These are phyloP conservation scores for Colletotrichum tropicale DNA, from an alignment of 2,329 filamentous ascomycete species.

Conservation along the genomic window DNA sequence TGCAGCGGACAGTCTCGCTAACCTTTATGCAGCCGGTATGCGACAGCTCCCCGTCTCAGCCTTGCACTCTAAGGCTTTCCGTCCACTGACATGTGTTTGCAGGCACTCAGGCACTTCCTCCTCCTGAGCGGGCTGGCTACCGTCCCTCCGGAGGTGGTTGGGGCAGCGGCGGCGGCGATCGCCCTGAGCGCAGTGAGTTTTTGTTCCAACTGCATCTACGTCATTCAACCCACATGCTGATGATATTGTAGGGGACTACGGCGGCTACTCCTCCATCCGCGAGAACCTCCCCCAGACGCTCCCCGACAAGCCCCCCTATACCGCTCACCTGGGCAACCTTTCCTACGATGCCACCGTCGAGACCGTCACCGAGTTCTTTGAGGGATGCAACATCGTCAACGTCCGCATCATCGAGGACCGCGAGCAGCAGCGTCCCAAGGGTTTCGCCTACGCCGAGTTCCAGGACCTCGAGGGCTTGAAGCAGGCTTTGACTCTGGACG, in stretches of 20 bases:
- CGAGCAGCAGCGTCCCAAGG: constrained; percentile 91
- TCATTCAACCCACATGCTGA: background rate
- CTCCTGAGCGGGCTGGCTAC: constrained; percentile 47
- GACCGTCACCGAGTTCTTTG: constrained; percentile 86
- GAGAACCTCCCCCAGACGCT: constrained; percentile 60
- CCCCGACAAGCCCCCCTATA: constrained; percentile 91
- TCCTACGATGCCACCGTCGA: constrained; percentile 90
- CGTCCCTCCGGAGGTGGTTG: constrained; percentile 33
- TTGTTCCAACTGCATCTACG: background rate
- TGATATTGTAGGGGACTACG: constrained; percentile 12
- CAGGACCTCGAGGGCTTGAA: constrained; percentile 85
- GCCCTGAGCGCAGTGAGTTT: constrained; percentile 45
- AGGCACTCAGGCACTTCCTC: constrained; percentile 64
- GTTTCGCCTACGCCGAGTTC: constrained; percentile 98
- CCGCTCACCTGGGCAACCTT: constrained; percentile 94
- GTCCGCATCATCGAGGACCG: constrained; percentile 98
- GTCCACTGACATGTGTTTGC: background rate
- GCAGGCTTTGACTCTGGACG: constrained; percentile 84
- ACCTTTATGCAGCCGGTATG: constrained; percentile 40
- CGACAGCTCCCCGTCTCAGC: constrained; percentile 11
- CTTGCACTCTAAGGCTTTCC: background rate
- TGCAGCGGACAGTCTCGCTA: constrained; percentile 24
- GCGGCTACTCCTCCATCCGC: constrained; percentile 44
- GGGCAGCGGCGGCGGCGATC: constrained; percentile 36
- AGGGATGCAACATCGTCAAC: constrained; percentile 82